Conservation (phyloP, 495 filamentous ascomycete genomes). For the Lasiosphaeria miniovina region DNA sequence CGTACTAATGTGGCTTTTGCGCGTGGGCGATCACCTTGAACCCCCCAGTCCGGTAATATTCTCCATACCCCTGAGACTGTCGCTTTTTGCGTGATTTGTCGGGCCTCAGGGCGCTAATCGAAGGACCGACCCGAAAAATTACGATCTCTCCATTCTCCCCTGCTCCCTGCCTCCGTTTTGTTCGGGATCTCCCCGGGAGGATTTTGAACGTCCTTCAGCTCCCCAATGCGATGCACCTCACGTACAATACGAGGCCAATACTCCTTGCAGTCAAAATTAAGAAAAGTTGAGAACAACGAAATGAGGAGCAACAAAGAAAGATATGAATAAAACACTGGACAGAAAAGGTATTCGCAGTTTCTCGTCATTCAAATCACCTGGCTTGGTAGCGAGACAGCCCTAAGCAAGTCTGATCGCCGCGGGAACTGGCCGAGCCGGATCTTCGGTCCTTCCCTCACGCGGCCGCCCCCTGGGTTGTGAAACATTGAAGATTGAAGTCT, state of each 20-base stretch:
- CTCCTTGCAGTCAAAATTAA: not conserved
- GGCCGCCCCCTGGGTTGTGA: not conserved
- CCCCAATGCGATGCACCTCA: not conserved
- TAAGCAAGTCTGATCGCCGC: not conserved
- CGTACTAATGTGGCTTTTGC: no score
- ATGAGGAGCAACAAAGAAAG: not conserved
- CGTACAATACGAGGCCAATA: not conserved
- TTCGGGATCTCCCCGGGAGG: not conserved
- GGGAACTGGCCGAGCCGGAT: not conserved
- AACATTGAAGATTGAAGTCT: not conserved
- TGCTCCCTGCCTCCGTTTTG: not conserved
- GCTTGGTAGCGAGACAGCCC: not conserved
- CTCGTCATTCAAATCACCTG: not conserved
- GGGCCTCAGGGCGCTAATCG: not conserved
- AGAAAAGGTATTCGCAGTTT: no score
- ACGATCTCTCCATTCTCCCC: not conserved
- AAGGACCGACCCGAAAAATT: constrained; percentile 1
- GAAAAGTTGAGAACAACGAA: not conserved
- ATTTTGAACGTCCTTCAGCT: not conserved
- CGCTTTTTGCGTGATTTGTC: not conserved
- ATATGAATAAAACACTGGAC: no score
- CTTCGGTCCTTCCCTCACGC: not conserved
- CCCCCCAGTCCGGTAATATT: no score
- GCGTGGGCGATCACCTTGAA: no score
- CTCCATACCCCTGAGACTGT: not conserved